Conservation (phyloP, 2,329 filamentous ascomycete species). For the Podosphaera aphanis region DNA sequence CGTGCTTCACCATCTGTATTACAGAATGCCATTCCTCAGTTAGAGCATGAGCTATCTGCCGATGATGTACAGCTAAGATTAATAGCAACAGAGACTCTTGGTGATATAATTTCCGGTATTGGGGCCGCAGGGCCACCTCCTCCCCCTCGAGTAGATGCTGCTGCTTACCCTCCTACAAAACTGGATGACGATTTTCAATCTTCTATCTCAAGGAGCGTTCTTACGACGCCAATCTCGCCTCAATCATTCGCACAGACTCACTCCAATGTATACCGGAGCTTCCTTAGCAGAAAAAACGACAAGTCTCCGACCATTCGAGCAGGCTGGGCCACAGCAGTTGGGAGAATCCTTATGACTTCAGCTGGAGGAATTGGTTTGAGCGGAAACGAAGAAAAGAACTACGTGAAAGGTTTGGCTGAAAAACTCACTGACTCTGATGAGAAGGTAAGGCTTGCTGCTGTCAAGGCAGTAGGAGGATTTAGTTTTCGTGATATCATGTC, state of each 20-base stretch:
- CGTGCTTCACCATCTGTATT: conserved; percentile 70
- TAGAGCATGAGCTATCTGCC: conserved; percentile 76
- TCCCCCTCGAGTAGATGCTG: conserved; percentile 48
- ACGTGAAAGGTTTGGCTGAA: conserved; percentile 53
- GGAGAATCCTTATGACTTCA: conserved; percentile 72
- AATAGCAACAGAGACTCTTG: conserved; percentile 79
- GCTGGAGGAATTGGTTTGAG: conserved; percentile 76
- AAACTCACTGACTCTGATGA: conserved; percentile 78
- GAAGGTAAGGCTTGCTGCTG: conserved; percentile 70
- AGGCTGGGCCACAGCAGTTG: conserved; percentile 65
- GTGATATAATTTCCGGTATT: conserved; percentile 84
- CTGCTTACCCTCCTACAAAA: conserved; percentile 59
- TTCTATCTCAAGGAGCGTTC: conserved; percentile 30
- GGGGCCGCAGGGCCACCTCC: conserved; percentile 72
- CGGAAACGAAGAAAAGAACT: conserved; percentile 51
- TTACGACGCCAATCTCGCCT: conserved; percentile 65
- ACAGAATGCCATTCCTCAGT: conserved; percentile 77
- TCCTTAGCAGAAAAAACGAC: conserved; percentile 66
- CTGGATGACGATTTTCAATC: conserved; percentile 32
- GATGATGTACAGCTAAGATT: conserved; percentile 72
- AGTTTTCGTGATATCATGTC: conserved; percentile 57
- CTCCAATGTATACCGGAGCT: conserved; percentile 54
- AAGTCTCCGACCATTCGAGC: conserved; percentile 63
- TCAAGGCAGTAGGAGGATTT: conserved; percentile 63
- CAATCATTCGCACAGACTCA: conserved; percentile 78